Evolutionary conservation across 202 grass and related monocot genomes (phyloP).

Genomic region (Bolboschoenoplectus hybrid): DNA sequence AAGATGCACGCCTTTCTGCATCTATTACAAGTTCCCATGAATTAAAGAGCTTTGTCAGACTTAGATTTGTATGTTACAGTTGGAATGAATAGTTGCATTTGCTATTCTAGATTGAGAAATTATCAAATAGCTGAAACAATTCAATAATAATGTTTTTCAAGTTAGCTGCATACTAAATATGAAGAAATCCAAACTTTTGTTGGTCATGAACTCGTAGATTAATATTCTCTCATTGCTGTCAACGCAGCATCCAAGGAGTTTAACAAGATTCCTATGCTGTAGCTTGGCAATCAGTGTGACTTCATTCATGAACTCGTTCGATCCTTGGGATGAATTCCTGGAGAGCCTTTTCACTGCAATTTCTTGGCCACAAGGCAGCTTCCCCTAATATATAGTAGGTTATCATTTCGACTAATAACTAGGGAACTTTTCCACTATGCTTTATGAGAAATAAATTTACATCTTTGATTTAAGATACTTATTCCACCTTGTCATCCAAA

Average conservation of each 20-base stretch:
- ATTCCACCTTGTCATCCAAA: neutral
- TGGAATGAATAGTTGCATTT: constrained; percentile 10
- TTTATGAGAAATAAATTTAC: constrained; percentile 32
- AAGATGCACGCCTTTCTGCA: constrained; percentile 12
- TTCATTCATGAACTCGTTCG: constrained; percentile 69
- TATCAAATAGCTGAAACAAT: neutral
- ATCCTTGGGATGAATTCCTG: constrained; percentile 59
- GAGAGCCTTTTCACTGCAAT: constrained; percentile 64
- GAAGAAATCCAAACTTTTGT: constrained; percentile 77
- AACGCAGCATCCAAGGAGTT: constrained; percentile 65
- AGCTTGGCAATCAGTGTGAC: constrained; percentile 61
- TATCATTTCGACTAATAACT: neutral
- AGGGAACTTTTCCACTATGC: constrained; percentile 26
- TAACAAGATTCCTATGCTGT: constrained; percentile 71
- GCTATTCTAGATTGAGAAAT: neutral
- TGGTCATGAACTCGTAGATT: constrained; percentile 67
- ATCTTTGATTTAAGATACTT: neutral
- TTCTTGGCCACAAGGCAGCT: constrained; percentile 42
- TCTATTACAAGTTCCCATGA: constrained; percentile 32
- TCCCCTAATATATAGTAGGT: constrained; percentile 35
- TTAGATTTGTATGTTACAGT: neutral
- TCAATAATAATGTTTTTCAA: neutral
- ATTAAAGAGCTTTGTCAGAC: neutral
- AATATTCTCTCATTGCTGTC: constrained; percentile 60
- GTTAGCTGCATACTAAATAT: constrained; percentile 53